A percentile compares a stretch with the other conserved stretches of the same genome.
These are phyloP conservation scores for Neurospora crassa DNA, from an alignment of 2,329 filamentous ascomycete genomes.

Conservation along the genomic window DNA sequence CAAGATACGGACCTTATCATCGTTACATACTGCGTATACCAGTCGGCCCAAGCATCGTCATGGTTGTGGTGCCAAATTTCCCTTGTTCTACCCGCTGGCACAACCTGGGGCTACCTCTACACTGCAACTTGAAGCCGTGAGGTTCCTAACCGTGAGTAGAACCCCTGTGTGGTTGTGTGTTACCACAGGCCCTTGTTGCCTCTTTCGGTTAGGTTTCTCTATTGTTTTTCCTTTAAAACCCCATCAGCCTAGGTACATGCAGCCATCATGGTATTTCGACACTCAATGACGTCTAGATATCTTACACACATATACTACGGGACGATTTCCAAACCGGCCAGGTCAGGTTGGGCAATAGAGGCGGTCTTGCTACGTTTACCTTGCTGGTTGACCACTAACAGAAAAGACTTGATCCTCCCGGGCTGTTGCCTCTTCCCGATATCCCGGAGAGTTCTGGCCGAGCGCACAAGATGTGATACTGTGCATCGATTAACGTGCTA, in stretches of 20 bases:
- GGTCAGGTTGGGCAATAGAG: background rate
- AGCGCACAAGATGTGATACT: background rate
- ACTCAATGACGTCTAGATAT: background rate
- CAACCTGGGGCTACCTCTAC: background rate
- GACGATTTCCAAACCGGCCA: background rate
- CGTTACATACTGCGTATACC: background rate
- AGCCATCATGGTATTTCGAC: background rate
- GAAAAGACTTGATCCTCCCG: background rate
- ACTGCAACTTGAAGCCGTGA: background rate
- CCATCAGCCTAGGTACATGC: background rate
- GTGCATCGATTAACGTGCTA: background rate
- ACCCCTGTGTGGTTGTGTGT: background rate
- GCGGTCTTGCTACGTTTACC: background rate
- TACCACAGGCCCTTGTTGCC: background rate
- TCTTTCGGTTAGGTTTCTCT: background rate
- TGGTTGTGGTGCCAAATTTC: background rate
- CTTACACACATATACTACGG: background rate
- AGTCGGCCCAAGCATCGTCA: background rate
- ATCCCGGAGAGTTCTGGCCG: background rate
- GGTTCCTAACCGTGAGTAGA: background rate
- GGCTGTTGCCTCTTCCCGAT: background rate
- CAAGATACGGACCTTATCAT: background rate
- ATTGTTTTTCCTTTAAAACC: background rate
- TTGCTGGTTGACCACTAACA: background rate
- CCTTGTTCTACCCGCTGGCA: background rate